These are phyloP conservation scores for Phytophthora palmivora DNA, from an alignment of 352 stramenopile genomes.

Conservation along the genomic window DNA sequence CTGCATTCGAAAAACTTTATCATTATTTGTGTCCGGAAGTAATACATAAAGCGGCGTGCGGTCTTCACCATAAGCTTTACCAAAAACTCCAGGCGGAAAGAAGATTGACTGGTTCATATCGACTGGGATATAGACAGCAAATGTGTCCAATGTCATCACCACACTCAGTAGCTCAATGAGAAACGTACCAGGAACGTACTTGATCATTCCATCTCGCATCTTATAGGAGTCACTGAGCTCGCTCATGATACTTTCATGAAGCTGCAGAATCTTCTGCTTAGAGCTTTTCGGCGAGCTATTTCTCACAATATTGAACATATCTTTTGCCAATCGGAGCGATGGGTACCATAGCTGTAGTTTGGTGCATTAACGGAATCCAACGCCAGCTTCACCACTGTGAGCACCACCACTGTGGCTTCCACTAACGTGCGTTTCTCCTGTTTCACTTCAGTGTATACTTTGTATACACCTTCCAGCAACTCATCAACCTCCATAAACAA, in stretches of 20 bases:
- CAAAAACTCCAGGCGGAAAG: constrained; percentile 21
- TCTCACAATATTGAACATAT: constrained; percentile 6
- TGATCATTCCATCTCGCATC: neutral
- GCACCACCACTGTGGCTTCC: constrained; percentile 37
- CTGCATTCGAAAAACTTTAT: constrained; percentile 26
- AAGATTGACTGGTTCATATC: neutral
- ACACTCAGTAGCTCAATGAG: constrained; percentile 1
- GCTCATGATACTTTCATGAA: constrained; percentile 1
- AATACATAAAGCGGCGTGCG: constrained; percentile 14
- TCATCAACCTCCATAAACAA: constrained; percentile 42
- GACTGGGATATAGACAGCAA: no score
- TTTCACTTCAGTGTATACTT: constrained; percentile 35
- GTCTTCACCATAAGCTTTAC: no score
- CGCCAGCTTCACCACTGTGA: constrained; percentile 36
- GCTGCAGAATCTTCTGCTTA: constrained; percentile 1
- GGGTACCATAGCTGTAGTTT: constrained; percentile 32
- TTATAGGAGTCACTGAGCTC: neutral
- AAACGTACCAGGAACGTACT: constrained; percentile 2
- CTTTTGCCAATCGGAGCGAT: neutral
- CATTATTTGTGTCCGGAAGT: constrained; percentile 13
- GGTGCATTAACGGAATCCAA: constrained; percentile 18
- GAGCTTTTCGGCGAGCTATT: neutral
- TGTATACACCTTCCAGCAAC: constrained; percentile 23
- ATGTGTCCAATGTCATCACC: neutral
- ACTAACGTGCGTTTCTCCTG: constrained; percentile 36